Conservation (phyloP, 805 yeast genomes). For the Nakazawaea siamensis region DNA sequence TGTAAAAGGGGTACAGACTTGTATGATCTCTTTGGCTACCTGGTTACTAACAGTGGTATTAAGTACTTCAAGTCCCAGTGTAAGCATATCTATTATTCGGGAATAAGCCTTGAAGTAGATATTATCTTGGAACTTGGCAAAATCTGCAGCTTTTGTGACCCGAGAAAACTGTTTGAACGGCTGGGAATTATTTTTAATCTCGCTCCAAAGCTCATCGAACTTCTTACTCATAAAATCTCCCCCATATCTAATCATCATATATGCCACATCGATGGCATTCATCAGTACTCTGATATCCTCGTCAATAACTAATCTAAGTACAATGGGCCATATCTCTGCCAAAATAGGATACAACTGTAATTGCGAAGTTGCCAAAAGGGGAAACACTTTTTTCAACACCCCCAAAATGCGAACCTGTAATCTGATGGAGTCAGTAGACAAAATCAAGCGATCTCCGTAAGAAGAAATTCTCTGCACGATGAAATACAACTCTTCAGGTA, state of each 20-base stretch:
- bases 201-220: slow-evolving; percentile 39
- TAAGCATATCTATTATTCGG: slow-evolving; percentile 22
- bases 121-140: slow-evolving; percentile 8
- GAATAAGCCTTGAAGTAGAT: slow-evolving; percentile 19
- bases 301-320: slow-evolving; percentile 15
- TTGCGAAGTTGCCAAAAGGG: slow-evolving; percentile 43
- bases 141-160: slow-evolving; percentile 1
- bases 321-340: slow-evolving; percentile 46
- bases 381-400: slow-evolving; percentile 35
- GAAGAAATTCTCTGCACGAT: slow-evolving; percentile 52
- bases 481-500: slow-evolving; percentile 53
- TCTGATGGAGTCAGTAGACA: slow-evolving; percentile 56
- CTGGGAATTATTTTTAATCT: slow-evolving; percentile 7
- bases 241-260: slow-evolving; percentile 23
- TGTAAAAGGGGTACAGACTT: neutral
- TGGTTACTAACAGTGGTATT: slow-evolving; percentile 33
- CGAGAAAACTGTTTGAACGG: slow-evolving; percentile 1
- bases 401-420: slow-evolving; percentile 50
- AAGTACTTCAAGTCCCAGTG: slow-evolving; percentile 28
- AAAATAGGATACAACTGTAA: slow-evolving; percentile 38
- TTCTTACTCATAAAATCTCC: slow-evolving; percentile 40
- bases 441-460: slow-evolving; percentile 54
- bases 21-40: slow-evolving; percentile 24
- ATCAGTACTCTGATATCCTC: slow-evolving; percentile 22
- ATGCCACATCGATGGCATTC: slow-evolving; percentile 20